A percentile compares a stretch with the other conserved stretches of the same genome.
Evolutionary conservation across 2,329 filamentous ascomycete genomes (phyloP).

Genomic region (Fusarium solani-melongenae): DNA sequence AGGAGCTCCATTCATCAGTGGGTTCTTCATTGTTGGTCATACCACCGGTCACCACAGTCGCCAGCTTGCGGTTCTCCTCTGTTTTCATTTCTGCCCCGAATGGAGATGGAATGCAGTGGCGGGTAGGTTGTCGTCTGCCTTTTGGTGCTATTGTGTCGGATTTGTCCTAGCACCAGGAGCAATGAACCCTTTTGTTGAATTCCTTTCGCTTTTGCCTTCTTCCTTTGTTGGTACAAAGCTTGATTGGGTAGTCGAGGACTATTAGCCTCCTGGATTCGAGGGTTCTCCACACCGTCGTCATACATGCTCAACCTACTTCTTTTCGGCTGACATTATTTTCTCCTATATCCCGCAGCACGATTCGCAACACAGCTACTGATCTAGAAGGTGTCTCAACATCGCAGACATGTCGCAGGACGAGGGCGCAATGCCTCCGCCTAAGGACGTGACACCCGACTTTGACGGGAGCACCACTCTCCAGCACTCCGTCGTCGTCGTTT

Average conservation of each 20-base stretch:
- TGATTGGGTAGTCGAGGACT: neutral
- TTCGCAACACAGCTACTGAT: neutral
- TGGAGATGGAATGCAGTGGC: neutral
- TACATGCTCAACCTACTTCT: neutral
- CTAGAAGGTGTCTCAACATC: neutral
- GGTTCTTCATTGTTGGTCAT: neutral
- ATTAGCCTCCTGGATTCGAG: neutral
- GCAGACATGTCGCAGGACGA: neutral
- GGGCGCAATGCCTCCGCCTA: slow-evolving; percentile 6
- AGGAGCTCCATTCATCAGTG: neutral
- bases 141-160: neutral
- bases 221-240: neutral
- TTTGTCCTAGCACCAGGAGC: neutral
- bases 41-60: neutral
- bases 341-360: neutral
- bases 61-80: neutral
- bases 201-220: neutral
- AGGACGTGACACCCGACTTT: neutral
- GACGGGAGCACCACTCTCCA: neutral
- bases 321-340: neutral
- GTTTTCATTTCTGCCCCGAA: neutral
- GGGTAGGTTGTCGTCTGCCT: neutral
- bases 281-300: neutral
- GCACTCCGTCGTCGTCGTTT: neutral
- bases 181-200: neutral